Percentiles rank a stretch among this genome's conserved stretches.
These are phyloP conservation scores for Candida ipomoeae DNA, from an alignment of 805 yeast genomes.

Conservation along the genomic window DNA sequence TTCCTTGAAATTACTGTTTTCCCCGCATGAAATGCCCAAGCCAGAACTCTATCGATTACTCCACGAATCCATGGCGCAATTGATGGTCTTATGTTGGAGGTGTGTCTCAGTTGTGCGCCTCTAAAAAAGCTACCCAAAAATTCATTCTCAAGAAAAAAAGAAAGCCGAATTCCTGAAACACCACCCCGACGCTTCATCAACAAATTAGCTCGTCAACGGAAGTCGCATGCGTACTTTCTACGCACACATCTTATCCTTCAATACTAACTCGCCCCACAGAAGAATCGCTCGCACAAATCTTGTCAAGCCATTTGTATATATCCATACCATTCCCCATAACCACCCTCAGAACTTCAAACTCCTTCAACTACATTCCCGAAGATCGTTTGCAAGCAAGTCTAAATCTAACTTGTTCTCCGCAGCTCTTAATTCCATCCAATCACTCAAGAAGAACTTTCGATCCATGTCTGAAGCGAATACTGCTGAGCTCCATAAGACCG, in stretches of 20 bases:
- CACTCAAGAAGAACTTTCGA: slow-evolving; percentile 1
- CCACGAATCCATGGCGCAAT: background rate
- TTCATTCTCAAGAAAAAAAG: background rate
- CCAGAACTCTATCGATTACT: background rate
- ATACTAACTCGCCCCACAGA: slow-evolving; percentile 3
- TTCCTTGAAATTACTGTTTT: no score
- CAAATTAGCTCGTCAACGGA: background rate
- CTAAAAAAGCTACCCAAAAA: slow-evolving; percentile 3
- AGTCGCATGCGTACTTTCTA: background rate
- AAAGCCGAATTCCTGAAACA: background rate
- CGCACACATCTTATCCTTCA: background rate
- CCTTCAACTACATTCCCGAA: background rate
- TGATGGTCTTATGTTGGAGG: background rate
- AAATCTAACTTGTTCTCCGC: background rate
- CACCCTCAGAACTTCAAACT: background rate
- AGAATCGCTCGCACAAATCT: slow-evolving; percentile 4
- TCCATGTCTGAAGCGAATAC: slow-evolving; percentile 17
- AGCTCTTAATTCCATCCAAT: background rate
- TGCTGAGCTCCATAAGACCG: slow-evolving; percentile 21
- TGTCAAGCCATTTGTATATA: slow-evolving; percentile 5
- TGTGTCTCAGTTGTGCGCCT: background rate
- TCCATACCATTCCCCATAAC: background rate
- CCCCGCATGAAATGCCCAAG: background rate
- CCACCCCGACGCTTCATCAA: background rate
- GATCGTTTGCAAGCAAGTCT: background rate